These are phyloP conservation scores for Sphenostylis stenocarpa DNA, from an alignment of 306 rosid genomes.

Conservation along the genomic window DNA sequence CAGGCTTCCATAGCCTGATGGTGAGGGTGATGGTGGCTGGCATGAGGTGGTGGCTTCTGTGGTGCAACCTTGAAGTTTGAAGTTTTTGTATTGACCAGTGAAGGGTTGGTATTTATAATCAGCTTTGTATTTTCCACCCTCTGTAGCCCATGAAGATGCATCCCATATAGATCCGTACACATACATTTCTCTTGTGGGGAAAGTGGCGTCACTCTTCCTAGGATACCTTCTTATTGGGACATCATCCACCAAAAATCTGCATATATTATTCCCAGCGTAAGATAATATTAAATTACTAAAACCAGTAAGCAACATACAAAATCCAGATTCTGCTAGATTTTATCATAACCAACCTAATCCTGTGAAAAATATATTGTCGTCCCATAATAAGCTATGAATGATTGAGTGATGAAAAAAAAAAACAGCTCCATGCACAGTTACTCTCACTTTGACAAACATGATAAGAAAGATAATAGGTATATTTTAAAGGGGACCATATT, in stretches of 20 bases:
- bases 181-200: constrained; percentile 78
- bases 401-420: neutral
- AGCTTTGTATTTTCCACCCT: constrained; percentile 85
- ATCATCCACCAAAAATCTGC: constrained; percentile 85
- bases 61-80: constrained; percentile 62
- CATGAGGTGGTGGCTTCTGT: constrained; percentile 42
- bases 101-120: constrained; percentile 84
- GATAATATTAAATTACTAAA: constrained; percentile 14
- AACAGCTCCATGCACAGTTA: neutral
- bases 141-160: constrained; percentile 95
- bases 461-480: neutral
- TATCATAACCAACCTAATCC: neutral
- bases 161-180: constrained; percentile 94
- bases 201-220: constrained; percentile 72
- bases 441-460: neutral
- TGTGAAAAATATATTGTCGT: neutral
- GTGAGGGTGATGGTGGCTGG: constrained; percentile 47
- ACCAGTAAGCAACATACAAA: neutral
- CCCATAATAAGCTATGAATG: neutral
- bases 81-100: constrained; percentile 61
- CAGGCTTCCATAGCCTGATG: constrained; percentile 39
- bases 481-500: constrained; percentile 26
- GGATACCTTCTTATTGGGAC: constrained; percentile 79
- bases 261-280: neutral
- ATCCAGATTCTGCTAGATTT: neutral